Percentiles rank a stretch among this genome's conserved stretches.
Conservation (phyloP, 2,329 filamentous ascomycete species). For the Aureobasidium sp. region DNA sequence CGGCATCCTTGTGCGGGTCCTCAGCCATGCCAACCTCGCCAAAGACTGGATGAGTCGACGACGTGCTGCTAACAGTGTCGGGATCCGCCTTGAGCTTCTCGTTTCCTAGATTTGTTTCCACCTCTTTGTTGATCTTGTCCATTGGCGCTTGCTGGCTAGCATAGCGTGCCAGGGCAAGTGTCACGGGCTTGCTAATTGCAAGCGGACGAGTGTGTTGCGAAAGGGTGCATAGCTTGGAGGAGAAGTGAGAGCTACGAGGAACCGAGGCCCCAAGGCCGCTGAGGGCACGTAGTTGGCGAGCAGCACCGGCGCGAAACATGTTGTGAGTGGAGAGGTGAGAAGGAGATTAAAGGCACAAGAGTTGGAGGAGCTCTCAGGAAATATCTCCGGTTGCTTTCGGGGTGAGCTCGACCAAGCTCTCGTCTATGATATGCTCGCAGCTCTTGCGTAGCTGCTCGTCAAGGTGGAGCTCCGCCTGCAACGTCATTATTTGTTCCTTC, state of each 20-base stretch:
- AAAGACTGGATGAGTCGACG: slow-evolving; percentile 39
- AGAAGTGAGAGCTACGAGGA: slow-evolving; percentile 27
- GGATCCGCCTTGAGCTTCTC: slow-evolving; percentile 55
- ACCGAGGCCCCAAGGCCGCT: slow-evolving; percentile 23
- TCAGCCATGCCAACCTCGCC: slow-evolving; percentile 32
- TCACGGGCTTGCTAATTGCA: slow-evolving; percentile 30
- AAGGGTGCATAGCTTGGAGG: slow-evolving; percentile 38
- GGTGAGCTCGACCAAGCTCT: background rate
- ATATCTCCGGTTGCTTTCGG: background rate
- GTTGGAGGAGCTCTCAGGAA: background rate
- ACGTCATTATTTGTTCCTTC: background rate
- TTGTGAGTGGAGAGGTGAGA: background rate
- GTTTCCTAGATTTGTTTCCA: slow-evolving; percentile 49
- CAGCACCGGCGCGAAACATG: slow-evolving; percentile 41
- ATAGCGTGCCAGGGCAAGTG: slow-evolving; percentile 21
- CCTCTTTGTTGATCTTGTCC: slow-evolving; percentile 48
- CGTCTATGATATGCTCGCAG: background rate
- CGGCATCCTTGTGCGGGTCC: slow-evolving; percentile 30
- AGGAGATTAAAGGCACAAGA: background rate
- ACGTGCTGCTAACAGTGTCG: slow-evolving; percentile 53
- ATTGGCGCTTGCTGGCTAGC: slow-evolving; percentile 24
- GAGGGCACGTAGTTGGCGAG: slow-evolving; percentile 37
- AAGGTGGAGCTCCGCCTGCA: background rate
- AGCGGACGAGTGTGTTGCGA: slow-evolving; percentile 25
- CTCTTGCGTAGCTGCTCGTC: slow-evolving; percentile 2